Conservation (phyloP, 2,329 filamentous ascomycete genomes). For the Diaporthe aspalathi region DNA sequence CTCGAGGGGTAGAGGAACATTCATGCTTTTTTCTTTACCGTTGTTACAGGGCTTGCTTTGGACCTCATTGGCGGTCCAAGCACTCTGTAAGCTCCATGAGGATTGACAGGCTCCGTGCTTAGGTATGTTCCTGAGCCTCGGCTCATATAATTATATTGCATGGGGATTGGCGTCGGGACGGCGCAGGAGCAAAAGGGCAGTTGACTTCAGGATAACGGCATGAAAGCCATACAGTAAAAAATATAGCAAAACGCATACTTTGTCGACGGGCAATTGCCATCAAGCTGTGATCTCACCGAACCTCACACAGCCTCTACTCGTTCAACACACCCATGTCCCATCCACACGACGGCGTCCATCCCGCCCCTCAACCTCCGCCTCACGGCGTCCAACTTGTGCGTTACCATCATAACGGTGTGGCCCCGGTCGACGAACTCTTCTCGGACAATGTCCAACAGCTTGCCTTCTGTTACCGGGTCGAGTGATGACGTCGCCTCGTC, state of each 20-base stretch:
- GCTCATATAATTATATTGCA: conserved; percentile 28
- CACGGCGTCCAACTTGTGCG: conserved; percentile 41
- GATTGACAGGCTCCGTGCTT: neutral
- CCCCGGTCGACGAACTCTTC: conserved; percentile 40
- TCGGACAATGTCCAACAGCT: conserved; percentile 39
- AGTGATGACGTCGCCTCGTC: conserved; percentile 50
- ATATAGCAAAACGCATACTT: neutral
- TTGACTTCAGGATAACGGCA: conserved; percentile 18
- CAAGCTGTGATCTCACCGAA: neutral
- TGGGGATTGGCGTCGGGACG: conserved; percentile 29
- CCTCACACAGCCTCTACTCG: neutral
- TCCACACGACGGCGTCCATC: conserved; percentile 39
- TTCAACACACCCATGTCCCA: conserved; percentile 40
- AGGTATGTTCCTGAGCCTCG: neutral
- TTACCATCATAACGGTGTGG: conserved; percentile 43
- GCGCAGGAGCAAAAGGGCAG: conserved; percentile 17
- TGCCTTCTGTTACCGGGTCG: conserved; percentile 40
- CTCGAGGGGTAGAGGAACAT: neutral
- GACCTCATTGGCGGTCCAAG: neutral
- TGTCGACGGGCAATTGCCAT: neutral
- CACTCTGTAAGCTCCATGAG: neutral
- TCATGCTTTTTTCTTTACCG: neutral
- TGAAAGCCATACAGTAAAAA: neutral
- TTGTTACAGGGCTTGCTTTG: neutral
- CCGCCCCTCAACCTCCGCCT: conserved; percentile 14